Evolutionary conservation across 176 grass and related monocot genomes (phyloP), one percentile per base, ranked within the genome.

Genomic region (Saccharum spontaneum): DNA sequence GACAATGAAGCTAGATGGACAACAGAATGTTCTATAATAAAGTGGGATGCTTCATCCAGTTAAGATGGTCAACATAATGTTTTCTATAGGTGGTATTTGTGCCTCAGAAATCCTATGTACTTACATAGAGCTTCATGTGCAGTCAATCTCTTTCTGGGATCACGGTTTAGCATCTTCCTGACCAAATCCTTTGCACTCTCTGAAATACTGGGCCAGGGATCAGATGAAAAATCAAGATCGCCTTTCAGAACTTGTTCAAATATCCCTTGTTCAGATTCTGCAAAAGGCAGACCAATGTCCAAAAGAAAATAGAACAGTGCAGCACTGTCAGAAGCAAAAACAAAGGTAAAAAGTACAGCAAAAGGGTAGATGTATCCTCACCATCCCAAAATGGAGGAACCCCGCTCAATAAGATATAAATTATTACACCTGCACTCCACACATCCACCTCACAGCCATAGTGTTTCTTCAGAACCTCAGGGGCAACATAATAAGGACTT

Each of bases 401-500:
- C n/a, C 92, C 92, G 52, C 89, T 87, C 57, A 94, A 82, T 43
- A 94, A 62, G 61, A 94, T 94, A 85, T 89, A 94, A 85, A 94
- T 85, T 28, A 94, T 94, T 23, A 94, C 89, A 60, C 92, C 92
- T 0, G 87, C 87, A 73, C 92, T 94, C 92, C 92, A 94, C 45
- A 94, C 92, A 90, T 94, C 92, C 31, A 78, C 87, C 75, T 91
- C 75, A 1, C 74, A 75, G 31, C 92, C 87, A 89, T 94, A 94
- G 59, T 72, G 39, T 63, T 94, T 94, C 78, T 22, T 73, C 50
- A 94, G 49, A 81, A 94, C 92, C 83, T 94, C 92, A 71, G 92
- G 92, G 30, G 92, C 92, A 78, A 94, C 92, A 94, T 94, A 94
- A 36, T 94, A 94, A 71, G 92, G 92, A 80, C 92, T 94, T 82